Conservation (phyloP, 805 yeast genomes). For the Ogataea paradorogensis region DNA sequence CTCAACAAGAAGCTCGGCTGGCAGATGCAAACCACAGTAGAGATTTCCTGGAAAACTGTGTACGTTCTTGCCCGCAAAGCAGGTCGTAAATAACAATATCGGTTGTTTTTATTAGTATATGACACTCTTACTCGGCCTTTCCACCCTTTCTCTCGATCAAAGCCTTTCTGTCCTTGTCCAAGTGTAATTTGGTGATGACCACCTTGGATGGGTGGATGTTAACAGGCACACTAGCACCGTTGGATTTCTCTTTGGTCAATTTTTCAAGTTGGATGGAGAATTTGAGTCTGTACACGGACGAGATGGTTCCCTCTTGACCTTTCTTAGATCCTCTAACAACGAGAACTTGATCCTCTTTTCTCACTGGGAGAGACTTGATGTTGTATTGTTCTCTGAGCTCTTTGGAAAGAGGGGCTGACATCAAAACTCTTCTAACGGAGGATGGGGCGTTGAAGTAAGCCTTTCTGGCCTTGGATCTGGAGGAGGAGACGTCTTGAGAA, state of each 20-base stretch:
- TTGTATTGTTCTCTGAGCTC: conserved; percentile 98
- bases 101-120: conserved; percentile 13
- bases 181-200: conserved; percentile 96
- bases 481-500: conserved; percentile 88
- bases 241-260: conserved; percentile 95
- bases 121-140: conserved; percentile 71
- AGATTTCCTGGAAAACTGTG: conserved; percentile 49
- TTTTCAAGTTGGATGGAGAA: conserved; percentile 95
- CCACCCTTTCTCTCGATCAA: conserved; percentile 98
- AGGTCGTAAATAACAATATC: conserved; percentile 8
- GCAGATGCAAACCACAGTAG: conserved; percentile 39
- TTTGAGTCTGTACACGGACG: conserved; percentile 98
- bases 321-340: conserved; percentile 99
- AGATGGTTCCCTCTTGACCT: conserved; percentile 98
- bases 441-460: conserved; percentile 99
- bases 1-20: conserved; percentile 45
- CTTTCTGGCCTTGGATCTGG: conserved; percentile 99
- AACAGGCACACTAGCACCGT: conserved; percentile 96
- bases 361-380: conserved; percentile 92
- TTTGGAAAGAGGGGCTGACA: conserved; percentile 99
- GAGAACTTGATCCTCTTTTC: conserved; percentile 93
- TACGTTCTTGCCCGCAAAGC: conserved; percentile 44
- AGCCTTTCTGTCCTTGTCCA: conserved; percentile 98
- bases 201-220: conserved; percentile 98
- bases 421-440: conserved; percentile 85